Percentiles rank a stretch among this genome's conserved stretches.
Evolutionary conservation across 805 yeast species (phyloP).

Genomic region (Candida chilensis): DNA sequence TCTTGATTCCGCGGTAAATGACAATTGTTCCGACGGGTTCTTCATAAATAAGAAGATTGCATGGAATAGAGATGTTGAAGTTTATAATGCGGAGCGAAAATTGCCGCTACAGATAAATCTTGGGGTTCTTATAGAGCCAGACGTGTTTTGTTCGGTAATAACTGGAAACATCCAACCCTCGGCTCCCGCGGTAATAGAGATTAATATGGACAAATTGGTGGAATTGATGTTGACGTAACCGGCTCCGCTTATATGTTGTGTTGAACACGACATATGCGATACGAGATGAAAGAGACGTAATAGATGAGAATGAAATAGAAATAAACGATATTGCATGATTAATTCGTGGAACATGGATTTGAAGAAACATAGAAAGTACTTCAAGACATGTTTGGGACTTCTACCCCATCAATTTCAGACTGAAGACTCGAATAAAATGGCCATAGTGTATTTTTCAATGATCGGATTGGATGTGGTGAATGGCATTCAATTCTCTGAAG

Average conservation of each 20-base stretch:
- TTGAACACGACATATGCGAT: neutral
- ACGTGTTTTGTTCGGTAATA: neutral
- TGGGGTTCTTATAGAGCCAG: neutral
- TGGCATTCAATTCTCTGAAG: constrained; percentile 15
- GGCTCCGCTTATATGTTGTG: neutral
- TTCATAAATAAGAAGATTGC: neutral
- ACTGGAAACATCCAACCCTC: constrained; percentile 1
- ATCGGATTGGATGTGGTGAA: constrained; percentile 47
- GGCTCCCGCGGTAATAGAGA: constrained; percentile 1
- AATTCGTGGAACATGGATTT: neutral
- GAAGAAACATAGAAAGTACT: constrained; percentile 31
- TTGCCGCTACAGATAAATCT: no score
- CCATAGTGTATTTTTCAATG: constrained; percentile 64
- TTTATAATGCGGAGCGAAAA: neutral
- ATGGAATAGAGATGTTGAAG: neutral
- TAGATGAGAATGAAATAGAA: neutral
- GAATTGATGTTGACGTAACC: neutral
- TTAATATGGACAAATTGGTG: constrained; percentile 1
- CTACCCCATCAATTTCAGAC: constrained; percentile 48
- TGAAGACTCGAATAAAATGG: constrained; percentile 62
- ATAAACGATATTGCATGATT: constrained; percentile 1
- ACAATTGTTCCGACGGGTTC: neutral
- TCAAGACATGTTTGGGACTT: constrained; percentile 39
- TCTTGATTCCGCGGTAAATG: neutral
- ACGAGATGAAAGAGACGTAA: neutral